Base-by-base conservation (phyloP, 2,329 filamentous ascomycete species). In the Venturia carpophila region DNA sequence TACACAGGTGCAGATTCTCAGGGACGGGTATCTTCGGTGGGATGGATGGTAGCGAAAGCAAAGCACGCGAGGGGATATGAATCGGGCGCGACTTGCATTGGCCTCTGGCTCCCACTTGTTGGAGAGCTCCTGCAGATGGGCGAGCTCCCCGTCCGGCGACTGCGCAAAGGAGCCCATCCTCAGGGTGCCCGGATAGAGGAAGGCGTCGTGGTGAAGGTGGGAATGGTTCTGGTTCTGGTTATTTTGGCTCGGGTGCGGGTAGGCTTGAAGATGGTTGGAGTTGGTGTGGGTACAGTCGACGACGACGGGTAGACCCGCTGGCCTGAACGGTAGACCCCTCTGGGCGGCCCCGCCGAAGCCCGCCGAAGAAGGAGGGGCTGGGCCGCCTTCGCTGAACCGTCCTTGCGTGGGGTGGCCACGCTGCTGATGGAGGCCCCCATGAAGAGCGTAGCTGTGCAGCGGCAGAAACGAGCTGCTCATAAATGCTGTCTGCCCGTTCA, bases 101-200 rank as follows among this genome's bases (percentile, higher is more conserved):
- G 81, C 74, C 67, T 85, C 81, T 15, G 84, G 80, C 72, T 85
- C 79, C 69, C 83, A 87, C 66, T 82, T 78, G 71, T 83, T 83
- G 69, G 84, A 86, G 67, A 86, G 77, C 72, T 84, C 81, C 76
- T 87, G 84, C 73, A 87, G 78, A 65, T 83, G 79, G 69, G 84
- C 83, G 72, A 86, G 78, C 69, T 87, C 84, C 65, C 85, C 83
- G 62, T 80, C 78, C 58, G 74, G 70, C 67, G 74, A 70, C 67
- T 74, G 64, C 11, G 19, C 64, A 43, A 61, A 66, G 69, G 75
- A 75, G 39, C 71, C 70, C 77, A 79, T 80, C 68, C 67, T 73
- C 70, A 71, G 60, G 61, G 66, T 43, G 45, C 60, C 62, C 60
- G 58, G 65, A 55, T 62, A 62, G 39, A 45, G 55, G 21, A 43